Evolutionary conservation across 495 filamentous ascomycete genomes (phyloP).

Genomic region (Aspergillus hancockii): DNA sequence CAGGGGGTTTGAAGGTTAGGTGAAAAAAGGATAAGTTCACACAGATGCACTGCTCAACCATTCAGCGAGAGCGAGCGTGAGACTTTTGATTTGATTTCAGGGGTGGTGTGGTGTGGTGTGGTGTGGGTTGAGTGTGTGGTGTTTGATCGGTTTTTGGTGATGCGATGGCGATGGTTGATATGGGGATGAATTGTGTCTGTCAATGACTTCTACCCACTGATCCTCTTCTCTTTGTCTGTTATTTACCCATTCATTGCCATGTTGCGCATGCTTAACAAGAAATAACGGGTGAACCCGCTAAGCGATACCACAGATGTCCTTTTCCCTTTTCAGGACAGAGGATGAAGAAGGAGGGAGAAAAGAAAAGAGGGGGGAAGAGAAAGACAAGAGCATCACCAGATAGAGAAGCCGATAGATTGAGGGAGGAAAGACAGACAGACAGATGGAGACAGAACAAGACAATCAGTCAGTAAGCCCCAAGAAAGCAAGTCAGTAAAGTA

Average conservation of each 20-base stretch:
- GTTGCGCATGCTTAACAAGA: slow-evolving; percentile 5
- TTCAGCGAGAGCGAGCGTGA: slow-evolving; percentile 5
- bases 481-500: neutral
- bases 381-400: slow-evolving; percentile 5
- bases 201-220: neutral
- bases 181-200: neutral
- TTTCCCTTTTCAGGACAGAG: slow-evolving; percentile 4
- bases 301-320: neutral
- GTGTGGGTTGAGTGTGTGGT: neutral
- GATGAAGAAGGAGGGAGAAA: slow-evolving; percentile 1
- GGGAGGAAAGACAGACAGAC: slow-evolving; percentile 9
- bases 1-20: slow-evolving; percentile 17
- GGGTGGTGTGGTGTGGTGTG: neutral
- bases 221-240: neutral
- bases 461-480: slow-evolving; percentile 4
- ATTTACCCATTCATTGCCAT: neutral
- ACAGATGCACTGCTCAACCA: slow-evolving; percentile 9
- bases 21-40: slow-evolving; percentile 6
- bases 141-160: neutral
- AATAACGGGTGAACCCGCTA: slow-evolving; percentile 7
- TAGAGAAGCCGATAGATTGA: neutral
- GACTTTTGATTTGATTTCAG: neutral
- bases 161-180: neutral
- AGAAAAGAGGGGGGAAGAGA: slow-evolving; percentile 7
- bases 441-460: slow-evolving; percentile 15